Evolutionary conservation across 1,139 yeast species (phyloP).

Genomic region (Protomyces lactucae-debilis): DNA sequence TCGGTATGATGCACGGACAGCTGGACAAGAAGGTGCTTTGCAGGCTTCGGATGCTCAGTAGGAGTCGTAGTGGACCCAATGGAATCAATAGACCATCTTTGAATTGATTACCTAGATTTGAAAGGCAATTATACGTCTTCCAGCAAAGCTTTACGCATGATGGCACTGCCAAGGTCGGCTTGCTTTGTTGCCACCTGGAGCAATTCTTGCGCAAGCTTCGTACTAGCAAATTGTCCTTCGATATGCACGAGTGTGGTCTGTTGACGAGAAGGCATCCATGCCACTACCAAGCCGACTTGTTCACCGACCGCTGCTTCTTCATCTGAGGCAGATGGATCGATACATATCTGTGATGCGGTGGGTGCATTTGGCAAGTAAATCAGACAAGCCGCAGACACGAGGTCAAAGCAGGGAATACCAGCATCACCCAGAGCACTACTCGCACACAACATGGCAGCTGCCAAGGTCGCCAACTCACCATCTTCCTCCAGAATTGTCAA

Average conservation of each 20-base stretch:
- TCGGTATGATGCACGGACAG: not conserved
- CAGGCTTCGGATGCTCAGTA: not conserved
- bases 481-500: conserved; percentile 19
- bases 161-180: not conserved
- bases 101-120: too few species aligned
- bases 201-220: not conserved
- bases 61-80: not conserved
- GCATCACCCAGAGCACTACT: conserved; percentile 13
- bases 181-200: not conserved
- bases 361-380: not conserved
- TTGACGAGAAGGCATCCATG: not conserved
- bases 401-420: conserved; percentile 3
- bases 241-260: not conserved
- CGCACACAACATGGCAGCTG: conserved; percentile 2
- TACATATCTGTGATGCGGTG: not conserved
- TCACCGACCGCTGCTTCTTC: not conserved
- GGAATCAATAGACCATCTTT: too few species aligned
- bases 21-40: not conserved
- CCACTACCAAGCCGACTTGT: not conserved
- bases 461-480: not conserved
- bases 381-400: conserved; percentile 2
- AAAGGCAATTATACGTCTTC: not conserved
- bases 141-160: not conserved
- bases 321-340: not conserved
- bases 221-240: not conserved